These are phyloP conservation scores for Trichaptum fuscoviolaceum DNA, from an alignment of 768 basidiomycete genomes.

Conservation along the genomic window DNA sequence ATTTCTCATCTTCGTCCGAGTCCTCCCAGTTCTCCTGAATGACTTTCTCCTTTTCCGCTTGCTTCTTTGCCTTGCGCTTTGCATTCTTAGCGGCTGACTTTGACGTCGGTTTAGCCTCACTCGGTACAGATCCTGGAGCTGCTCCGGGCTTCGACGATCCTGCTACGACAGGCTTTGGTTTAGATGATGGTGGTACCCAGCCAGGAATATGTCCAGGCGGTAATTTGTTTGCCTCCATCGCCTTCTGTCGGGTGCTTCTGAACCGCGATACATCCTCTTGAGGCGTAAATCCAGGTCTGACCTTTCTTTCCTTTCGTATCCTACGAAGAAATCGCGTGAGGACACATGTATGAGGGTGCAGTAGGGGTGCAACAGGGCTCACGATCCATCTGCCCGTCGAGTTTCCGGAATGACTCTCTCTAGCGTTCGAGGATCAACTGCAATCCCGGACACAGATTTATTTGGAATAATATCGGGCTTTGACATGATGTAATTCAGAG, in stretches of 20 bases:
- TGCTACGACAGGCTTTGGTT: conserved; percentile 23
- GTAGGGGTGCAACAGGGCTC: conserved; percentile 27
- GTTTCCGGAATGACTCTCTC: conserved; percentile 88
- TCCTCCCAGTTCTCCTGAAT: conserved; percentile 82
- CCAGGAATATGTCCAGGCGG: conserved; percentile 82
- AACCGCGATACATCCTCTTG: conserved; percentile 92
- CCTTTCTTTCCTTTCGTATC: conserved; percentile 80
- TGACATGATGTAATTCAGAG: conserved; percentile 44
- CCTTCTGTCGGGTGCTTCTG: conserved; percentile 69
- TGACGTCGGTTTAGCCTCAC: conserved; percentile 33
- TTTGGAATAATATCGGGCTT: conserved; percentile 71
- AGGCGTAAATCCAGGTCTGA: conserved; percentile 90
- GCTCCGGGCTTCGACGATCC: conserved; percentile 16
- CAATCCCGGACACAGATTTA: conserved; percentile 70
- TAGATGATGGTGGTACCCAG: conserved; percentile 60
- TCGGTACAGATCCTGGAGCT: conserved; percentile 19
- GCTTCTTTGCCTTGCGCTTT: conserved; percentile 75
- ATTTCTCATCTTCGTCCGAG: conserved; percentile 46
- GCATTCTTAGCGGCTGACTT: conserved; percentile 70
- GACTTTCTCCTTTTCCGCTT: conserved; percentile 48
- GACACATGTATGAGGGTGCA: neutral
- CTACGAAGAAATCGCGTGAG: conserved; percentile 33
- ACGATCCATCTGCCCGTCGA: conserved; percentile 80
- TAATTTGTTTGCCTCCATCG: conserved; percentile 56
- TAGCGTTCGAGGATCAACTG: conserved; percentile 78